Evolutionary conservation across 371 early-diverging fungal species (phyloP), one percentile per base, ranked within the genome.

Genomic region (Capillidium heterosporum): DNA sequence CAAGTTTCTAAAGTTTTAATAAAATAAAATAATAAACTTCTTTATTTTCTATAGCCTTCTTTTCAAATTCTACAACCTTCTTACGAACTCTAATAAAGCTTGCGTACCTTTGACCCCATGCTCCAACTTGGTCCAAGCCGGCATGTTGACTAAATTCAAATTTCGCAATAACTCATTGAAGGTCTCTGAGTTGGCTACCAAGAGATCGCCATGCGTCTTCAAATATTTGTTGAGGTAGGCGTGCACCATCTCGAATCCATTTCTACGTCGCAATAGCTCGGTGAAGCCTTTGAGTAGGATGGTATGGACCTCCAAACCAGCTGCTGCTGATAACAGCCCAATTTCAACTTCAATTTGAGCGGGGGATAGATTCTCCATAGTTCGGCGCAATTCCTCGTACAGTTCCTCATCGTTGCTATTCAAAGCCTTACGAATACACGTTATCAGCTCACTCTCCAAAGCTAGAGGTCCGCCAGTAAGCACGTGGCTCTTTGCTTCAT

Each of bases 211-310:
- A 63, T 88, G 86, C 55, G 85, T 79, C 56, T 69, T 77, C 50
- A 91, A 60, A 61, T 86, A 82, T 28, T 80, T 77, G 27, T 76
- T 72, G 57, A 93, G 59, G 69, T 83, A 89, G 15, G 87, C 80
- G 68, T 92, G 82, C 11, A 76, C 78, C 60, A 89, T 65, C 65
- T 95, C 95, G 69, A 88, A 95, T 58, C 90, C 85, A 44, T 73
- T 75, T 56, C 79, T 70, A 19, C 72, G 66, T 53, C 67, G 64
- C 13, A 91, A 62, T 60, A 77, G 77, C 32, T 64, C 74, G 32
- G 67, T 61, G 17, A 85, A 61, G 0, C 85, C 83, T 41, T 72
- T 69, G 29, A 87, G 57, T 56, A 87, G 84, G 44, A 71, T 64
- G 49, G 72, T 67, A 42, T 80, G 61, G 2, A 77, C 65, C 8